Base-by-base conservation (phyloP, 2,329 filamentous ascomycete genomes). In the Neurospora sp. region DNA sequence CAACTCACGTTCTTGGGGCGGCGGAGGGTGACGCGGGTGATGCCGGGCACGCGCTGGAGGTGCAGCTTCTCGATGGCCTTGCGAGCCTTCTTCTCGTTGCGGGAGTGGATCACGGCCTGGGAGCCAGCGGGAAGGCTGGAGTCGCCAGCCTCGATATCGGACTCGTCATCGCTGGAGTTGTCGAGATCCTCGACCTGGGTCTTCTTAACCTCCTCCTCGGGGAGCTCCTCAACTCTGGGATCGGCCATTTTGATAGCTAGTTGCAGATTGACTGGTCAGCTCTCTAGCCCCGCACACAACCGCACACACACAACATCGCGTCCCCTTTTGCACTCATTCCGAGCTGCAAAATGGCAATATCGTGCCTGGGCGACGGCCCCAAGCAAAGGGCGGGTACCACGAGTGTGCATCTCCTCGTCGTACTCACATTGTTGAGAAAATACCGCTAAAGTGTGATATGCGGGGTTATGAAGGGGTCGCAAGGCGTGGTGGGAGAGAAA, bases 51-150 rank as follows among this genome's bases (percentile, higher is more conserved):
- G 80, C 95, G 93, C 88, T 93, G 96, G 81, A 99, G 87, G 81
- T 97, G 94, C 80, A 98, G 90, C 90, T 99, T 99, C 83, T 93
- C 92, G 82, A 99, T 97, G 80, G 94, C 93, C 90, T 99, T 99
- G 85, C 96, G 91, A 78, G 96, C 96, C 91, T 99, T 99, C 92
- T 99, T 99, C 91, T 99, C 96, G 86, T 98, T 98, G 84, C 96
- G 93, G 81, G 93, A 97, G 89, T 98, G 95, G 80, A 99, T 91
- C 78, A 96, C 89, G 80, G 95, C 91, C 75, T 91, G 89, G 79
- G 93, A 92, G 80, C 95, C 96, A 76, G 92, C 91, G 81, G 95
- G 93, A 76, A 88, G 81, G 76, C 81, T 82, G 74, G 81, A 80
- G 73, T 88, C 88, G 76, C 85, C 89, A 73, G 88, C 90, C 82